phyloP scores from a whole-genome alignment of 129 eudicot genomes.

The Helianthus tuberosus region DNA sequence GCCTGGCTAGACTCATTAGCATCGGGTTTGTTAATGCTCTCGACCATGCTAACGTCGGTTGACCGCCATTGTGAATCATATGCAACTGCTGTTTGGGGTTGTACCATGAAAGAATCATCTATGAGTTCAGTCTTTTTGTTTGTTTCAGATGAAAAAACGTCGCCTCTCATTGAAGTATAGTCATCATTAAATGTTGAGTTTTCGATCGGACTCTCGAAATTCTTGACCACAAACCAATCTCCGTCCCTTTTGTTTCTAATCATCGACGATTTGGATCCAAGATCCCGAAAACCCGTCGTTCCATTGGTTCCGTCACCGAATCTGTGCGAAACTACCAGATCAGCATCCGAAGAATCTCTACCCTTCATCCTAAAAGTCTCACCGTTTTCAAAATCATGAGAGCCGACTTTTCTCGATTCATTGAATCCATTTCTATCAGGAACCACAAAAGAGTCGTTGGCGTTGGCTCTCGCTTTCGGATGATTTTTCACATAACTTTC shows the following conservation, averaged over 20 bases:
- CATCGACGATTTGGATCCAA: slow-evolving; percentile 48
- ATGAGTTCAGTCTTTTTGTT: slow-evolving; percentile 41
- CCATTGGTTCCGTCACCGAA: slow-evolving; percentile 29
- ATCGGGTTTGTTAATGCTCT: slow-evolving; percentile 41
- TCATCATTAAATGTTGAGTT: slow-evolving; percentile 45
- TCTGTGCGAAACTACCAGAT: slow-evolving; percentile 48
- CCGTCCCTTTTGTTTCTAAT: slow-evolving; percentile 57
- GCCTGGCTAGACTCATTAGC: slow-evolving; percentile 32
- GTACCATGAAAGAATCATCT: slow-evolving; percentile 93
- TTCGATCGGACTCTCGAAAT: slow-evolving; percentile 32
- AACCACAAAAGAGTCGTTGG: slow-evolving; percentile 55
- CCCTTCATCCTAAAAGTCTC: slow-evolving; percentile 45
- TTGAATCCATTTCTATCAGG: slow-evolving; percentile 48
- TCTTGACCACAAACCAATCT: slow-evolving; percentile 81
- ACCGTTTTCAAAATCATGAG: slow-evolving; percentile 53
- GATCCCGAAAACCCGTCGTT: slow-evolving; percentile 40
- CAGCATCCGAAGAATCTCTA: slow-evolving; percentile 49
- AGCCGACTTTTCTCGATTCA: slow-evolving; percentile 36
- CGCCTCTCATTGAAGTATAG: slow-evolving; percentile 35
- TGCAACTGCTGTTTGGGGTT: slow-evolving; percentile 48
- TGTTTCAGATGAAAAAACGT: slow-evolving; percentile 34
- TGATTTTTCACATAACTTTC: slow-evolving; percentile 44
- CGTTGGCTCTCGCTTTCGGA: slow-evolving; percentile 37
- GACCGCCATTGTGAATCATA: slow-evolving; percentile 65
- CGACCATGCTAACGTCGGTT: slow-evolving; percentile 58